Conservation (phyloP, 768 basidiomycete species). For the Megacollybia marginata region DNA sequence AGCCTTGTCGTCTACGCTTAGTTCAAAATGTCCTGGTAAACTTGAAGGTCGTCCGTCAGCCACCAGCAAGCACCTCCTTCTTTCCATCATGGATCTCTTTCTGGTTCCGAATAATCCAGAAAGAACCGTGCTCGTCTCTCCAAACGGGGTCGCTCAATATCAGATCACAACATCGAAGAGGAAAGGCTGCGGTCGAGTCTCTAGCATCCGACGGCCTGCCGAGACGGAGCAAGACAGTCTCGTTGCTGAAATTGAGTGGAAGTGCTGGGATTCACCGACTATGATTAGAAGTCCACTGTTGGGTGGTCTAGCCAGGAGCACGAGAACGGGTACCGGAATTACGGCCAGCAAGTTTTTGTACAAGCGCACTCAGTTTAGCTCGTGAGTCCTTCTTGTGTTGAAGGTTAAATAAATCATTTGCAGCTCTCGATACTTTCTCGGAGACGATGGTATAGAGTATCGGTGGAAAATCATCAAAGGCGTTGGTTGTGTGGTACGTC, state of each 20-base stretch:
- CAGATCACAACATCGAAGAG: constrained; percentile 33
- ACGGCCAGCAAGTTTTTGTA: constrained; percentile 34
- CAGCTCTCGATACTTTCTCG: constrained; percentile 44
- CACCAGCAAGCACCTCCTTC: background rate
- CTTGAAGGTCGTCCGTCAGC: too few relatives aligned
- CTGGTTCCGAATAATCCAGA: constrained; percentile 45
- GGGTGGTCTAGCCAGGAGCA: constrained; percentile 12
- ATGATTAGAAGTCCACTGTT: constrained; percentile 33
- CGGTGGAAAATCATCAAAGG: constrained; percentile 37
- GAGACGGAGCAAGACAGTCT: constrained; percentile 29
- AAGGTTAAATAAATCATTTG: background rate
- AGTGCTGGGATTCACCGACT: constrained; percentile 31
- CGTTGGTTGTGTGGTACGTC: constrained; percentile 33
- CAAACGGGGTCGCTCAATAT: constrained; percentile 45
- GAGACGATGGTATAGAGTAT: constrained; percentile 42
- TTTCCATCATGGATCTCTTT: constrained; percentile 40
- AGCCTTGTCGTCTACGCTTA: too few relatives aligned
- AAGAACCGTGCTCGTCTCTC: constrained; percentile 40
- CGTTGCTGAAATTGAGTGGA: constrained; percentile 47
- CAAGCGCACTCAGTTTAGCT: constrained; percentile 31
- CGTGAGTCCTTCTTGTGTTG: constrained; percentile 22
- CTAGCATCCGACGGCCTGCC: constrained; percentile 33
- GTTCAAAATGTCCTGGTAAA: too few relatives aligned
- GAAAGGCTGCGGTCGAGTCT: constrained; percentile 23
- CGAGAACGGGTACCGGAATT: constrained; percentile 18